A percentile compares a stretch with the other conserved stretches of the same genome.
Conservation (phyloP, 108 stramenopile genomes). For the Fistulifera solaris region DNA sequence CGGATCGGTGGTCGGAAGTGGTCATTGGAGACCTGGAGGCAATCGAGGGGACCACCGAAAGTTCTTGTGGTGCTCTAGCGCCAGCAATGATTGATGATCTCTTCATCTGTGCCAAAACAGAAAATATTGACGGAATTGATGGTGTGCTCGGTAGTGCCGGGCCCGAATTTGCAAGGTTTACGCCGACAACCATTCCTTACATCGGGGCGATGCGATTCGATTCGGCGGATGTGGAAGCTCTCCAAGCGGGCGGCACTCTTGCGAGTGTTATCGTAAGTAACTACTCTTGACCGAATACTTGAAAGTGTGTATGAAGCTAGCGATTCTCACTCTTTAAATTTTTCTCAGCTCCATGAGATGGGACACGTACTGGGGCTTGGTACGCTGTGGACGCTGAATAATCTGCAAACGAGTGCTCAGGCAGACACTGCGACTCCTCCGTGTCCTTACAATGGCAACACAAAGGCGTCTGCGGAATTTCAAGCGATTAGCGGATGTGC, state of each 20-base stretch:
- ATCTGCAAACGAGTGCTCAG: slow-evolving; percentile 1
- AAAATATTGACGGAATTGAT: neutral
- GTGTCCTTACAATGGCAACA: no score
- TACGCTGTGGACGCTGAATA: slow-evolving; percentile 16
- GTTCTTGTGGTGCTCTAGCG: no score
- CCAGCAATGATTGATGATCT: neutral
- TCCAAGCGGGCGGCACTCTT: neutral
- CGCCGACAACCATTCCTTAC: neutral
- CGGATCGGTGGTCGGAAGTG: no score
- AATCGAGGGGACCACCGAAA: no score
- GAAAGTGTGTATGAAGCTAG: no score
- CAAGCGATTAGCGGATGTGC: no score
- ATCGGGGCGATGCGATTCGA: neutral
- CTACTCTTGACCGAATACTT: no score
- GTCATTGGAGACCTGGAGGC: no score
- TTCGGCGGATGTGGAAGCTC: neutral
- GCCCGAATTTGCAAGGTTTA: neutral
- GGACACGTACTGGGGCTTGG: slow-evolving; percentile 39
- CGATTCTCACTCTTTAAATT: no score
- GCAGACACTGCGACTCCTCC: neutral
- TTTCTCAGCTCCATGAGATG: slow-evolving; percentile 20
- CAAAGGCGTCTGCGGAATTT: no score
- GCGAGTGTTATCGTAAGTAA: neutral
- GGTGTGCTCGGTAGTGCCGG: neutral
- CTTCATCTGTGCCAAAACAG: neutral